phyloP scores from a whole-genome alignment of 352 stramenopile genomes.

The Pythium phragmiticola region DNA sequence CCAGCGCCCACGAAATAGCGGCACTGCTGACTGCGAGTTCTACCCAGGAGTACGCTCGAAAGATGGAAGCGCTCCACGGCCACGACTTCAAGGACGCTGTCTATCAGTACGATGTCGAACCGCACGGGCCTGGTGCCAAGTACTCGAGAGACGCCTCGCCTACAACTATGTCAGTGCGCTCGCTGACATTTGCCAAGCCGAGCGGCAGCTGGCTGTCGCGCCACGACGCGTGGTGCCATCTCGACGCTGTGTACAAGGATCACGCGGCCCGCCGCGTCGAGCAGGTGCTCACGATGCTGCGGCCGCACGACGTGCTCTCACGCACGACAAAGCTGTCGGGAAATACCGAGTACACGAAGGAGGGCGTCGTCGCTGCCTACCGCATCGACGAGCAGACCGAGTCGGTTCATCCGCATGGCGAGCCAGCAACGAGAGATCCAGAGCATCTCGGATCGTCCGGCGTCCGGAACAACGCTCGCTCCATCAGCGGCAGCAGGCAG shows the following conservation, averaged over 20 bases:
- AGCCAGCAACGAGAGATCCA: not conserved
- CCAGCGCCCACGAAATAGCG: constrained; percentile 6
- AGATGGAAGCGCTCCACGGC: constrained; percentile 10
- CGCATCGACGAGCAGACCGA: constrained; percentile 3
- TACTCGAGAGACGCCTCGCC: not conserved
- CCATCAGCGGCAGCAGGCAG: not conserved
- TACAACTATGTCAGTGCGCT: constrained; percentile 10
- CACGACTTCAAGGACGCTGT: constrained; percentile 12
- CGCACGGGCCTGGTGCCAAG: not conserved
- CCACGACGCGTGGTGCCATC: constrained; percentile 18
- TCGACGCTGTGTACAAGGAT: constrained; percentile 10
- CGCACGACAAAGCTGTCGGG: not conserved
- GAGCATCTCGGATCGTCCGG: no score
- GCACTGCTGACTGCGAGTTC: not conserved
- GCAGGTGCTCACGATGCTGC: constrained; percentile 10
- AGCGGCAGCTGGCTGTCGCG: constrained; percentile 1
- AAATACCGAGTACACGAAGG: constrained; percentile 11
- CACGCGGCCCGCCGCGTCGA: not conserved
- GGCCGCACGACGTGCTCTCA: constrained; percentile 4
- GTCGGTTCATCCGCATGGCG: no score
- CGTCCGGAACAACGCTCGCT: not conserved
- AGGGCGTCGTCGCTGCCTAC: constrained; percentile 2
- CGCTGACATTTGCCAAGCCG: constrained; percentile 11
- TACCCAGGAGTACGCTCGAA: constrained; percentile 5
- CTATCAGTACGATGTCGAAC: constrained; percentile 7